phyloP scores from a whole-genome alignment of 163 green algal species.

The Chlamydomonas reinhardtii region DNA sequence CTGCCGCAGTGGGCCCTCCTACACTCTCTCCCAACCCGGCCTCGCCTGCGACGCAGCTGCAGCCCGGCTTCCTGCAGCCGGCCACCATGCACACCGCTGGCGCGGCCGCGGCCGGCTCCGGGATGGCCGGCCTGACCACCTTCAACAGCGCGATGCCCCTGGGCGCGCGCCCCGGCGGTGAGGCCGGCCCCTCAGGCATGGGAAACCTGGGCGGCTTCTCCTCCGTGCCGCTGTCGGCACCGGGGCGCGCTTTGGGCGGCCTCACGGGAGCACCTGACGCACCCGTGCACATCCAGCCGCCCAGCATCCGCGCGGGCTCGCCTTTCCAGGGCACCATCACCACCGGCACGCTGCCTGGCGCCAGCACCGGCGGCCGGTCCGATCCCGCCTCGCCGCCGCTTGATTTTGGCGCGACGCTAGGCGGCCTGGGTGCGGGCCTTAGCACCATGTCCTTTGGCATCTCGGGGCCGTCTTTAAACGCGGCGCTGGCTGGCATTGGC shows the following conservation, averaged over 20 bases:
- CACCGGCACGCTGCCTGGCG: background rate
- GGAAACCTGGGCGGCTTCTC: background rate
- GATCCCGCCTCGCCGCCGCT: no score
- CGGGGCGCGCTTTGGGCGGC: no score
- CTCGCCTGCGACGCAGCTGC: background rate
- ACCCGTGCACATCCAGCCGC: conserved; percentile 13
- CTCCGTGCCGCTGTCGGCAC: background rate
- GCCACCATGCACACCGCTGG: background rate
- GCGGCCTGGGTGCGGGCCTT: background rate
- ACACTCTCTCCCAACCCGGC: no score
- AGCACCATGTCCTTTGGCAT: background rate
- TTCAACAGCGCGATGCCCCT: conserved; percentile 4
- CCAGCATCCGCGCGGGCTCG: background rate
- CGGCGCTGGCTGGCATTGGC: background rate
- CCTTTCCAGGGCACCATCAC: conserved; percentile 35
- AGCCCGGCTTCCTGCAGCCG: background rate
- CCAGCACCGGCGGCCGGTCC: background rate
- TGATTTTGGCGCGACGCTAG: background rate
- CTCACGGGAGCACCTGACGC: background rate
- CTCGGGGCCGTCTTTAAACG: background rate
- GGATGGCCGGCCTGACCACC: no score
- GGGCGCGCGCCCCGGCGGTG: background rate
- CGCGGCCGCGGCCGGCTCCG: background rate
- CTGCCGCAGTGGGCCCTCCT: no score
- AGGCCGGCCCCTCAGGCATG: no score